These are phyloP conservation scores for Penicillium lividum DNA, from an alignment of 495 filamentous ascomycete species.

Conservation along the genomic window DNA sequence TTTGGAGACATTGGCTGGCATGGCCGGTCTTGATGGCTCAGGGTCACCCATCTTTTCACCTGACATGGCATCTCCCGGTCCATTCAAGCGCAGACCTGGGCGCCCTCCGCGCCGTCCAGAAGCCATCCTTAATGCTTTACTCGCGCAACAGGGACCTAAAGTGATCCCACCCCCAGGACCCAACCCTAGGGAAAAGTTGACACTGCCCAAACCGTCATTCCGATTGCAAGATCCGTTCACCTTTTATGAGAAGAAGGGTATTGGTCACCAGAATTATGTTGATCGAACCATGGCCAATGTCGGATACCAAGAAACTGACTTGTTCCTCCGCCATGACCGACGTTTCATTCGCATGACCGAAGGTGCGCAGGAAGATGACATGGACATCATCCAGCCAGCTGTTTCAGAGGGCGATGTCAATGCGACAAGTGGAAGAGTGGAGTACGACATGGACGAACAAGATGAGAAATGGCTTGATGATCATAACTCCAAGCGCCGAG, in stretches of 20 bases:
- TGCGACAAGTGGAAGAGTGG: slow-evolving; percentile 71
- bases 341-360: slow-evolving; percentile 78
- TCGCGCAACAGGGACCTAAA: slow-evolving; percentile 58
- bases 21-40: slow-evolving; percentile 14
- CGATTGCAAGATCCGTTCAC: slow-evolving; percentile 59
- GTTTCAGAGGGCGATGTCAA: slow-evolving; percentile 64
- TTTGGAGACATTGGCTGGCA: slow-evolving; percentile 31
- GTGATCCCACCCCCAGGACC: slow-evolving; percentile 62
- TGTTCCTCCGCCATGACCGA: slow-evolving; percentile 74
- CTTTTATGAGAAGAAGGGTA: slow-evolving; percentile 60
- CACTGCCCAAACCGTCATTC: slow-evolving; percentile 64
- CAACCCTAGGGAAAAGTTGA: slow-evolving; percentile 66
- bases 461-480: slow-evolving; percentile 94
- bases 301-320: slow-evolving; percentile 91
- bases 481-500: slow-evolving; percentile 73
- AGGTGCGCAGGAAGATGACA: slow-evolving; percentile 77
- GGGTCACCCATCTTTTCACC: slow-evolving; percentile 19
- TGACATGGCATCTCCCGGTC: slow-evolving; percentile 33
- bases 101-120: slow-evolving; percentile 62
- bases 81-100: slow-evolving; percentile 61
- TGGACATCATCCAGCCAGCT: slow-evolving; percentile 61
- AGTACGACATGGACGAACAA: slow-evolving; percentile 99
- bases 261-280: slow-evolving; percentile 68
- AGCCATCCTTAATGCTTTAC: slow-evolving; percentile 60
- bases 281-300: slow-evolving; percentile 91